Percentiles rank a stretch among this genome's conserved stretches.
These are phyloP conservation scores for Polytolypa hystricis DNA, from an alignment of 2,329 filamentous ascomycete genomes.

Conservation along the genomic window DNA sequence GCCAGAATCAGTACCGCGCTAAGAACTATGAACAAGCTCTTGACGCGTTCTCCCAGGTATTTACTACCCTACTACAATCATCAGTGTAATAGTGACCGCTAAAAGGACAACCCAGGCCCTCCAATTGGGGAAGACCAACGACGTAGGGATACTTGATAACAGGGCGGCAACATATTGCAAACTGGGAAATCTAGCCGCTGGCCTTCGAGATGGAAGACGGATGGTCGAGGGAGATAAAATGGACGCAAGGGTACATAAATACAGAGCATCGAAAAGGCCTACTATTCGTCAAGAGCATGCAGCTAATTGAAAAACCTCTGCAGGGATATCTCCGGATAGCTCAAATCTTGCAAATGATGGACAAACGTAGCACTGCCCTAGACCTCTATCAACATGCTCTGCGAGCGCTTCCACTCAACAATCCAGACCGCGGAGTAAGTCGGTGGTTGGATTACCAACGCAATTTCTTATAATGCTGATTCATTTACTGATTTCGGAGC, in stretches of 20 bases:
- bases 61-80: neutral
- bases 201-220: conserved; percentile 45
- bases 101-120: conserved; percentile 23
- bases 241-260: conserved; percentile 37
- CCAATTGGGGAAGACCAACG: conserved; percentile 21
- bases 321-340: conserved; percentile 47
- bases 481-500: neutral
- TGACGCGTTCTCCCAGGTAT: conserved; percentile 28
- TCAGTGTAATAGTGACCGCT: conserved; percentile 1
- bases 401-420: conserved; percentile 36
- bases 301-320: neutral
- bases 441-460: conserved; percentile 5
- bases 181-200: conserved; percentile 38
- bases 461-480: neutral
- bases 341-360: conserved; percentile 35
- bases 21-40: conserved; percentile 35
- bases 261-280: neutral
- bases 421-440: conserved; percentile 23
- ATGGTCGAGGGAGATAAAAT: conserved; percentile 43
- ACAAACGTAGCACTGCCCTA: conserved; percentile 42
- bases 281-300: neutral
- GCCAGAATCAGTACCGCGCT: conserved; percentile 33
- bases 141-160: conserved; percentile 40
- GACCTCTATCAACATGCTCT: conserved; percentile 49
- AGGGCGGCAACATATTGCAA: conserved; percentile 46